Percentiles rank a stretch among this genome's conserved stretches.
These are phyloP conservation scores for Trypanosomatidae sp. DNA, from an alignment of 208 protist species.

Conservation along the genomic window DNA sequence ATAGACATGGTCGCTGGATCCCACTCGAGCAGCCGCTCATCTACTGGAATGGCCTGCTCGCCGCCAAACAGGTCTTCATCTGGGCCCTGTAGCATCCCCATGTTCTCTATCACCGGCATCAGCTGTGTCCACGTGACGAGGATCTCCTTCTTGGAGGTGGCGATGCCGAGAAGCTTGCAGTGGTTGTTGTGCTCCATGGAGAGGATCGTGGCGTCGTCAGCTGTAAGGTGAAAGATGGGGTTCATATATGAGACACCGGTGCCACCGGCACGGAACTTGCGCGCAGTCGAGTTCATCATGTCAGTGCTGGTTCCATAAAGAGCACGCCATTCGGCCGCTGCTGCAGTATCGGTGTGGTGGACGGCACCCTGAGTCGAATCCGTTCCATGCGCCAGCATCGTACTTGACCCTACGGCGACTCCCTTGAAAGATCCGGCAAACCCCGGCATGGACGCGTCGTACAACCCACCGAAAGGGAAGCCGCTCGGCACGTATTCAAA, in stretches of 20 bases:
- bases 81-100: conserved; percentile 9
- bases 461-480: conserved; percentile 9
- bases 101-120: conserved; percentile 57
- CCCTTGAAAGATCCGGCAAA: not conserved
- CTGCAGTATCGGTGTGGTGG: conserved; percentile 9
- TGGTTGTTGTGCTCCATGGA: conserved; percentile 91
- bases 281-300: conserved; percentile 23
- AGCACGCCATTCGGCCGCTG: conserved; percentile 26
- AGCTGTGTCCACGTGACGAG: conserved; percentile 67
- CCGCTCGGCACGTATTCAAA: conserved; percentile 25
- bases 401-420: not conserved
- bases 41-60: conserved; percentile 17
- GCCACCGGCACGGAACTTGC: conserved; percentile 12
- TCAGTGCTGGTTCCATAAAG: conserved; percentile 22
- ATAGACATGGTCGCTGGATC: conserved; percentile 48
- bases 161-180: conserved; percentile 72
- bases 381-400: not conserved
- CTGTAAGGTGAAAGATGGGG: conserved; percentile 79
- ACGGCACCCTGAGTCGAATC: not conserved
- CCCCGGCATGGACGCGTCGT: not conserved
- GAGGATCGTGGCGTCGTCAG: conserved; percentile 66
- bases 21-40: conserved; percentile 59
- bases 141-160: conserved; percentile 75
- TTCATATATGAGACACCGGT: conserved; percentile 55
- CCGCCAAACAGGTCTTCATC: conserved; percentile 30